Evolutionary conservation across 371 early-diverging fungal species (phyloP).

Genomic region (Mucor racemosus): DNA sequence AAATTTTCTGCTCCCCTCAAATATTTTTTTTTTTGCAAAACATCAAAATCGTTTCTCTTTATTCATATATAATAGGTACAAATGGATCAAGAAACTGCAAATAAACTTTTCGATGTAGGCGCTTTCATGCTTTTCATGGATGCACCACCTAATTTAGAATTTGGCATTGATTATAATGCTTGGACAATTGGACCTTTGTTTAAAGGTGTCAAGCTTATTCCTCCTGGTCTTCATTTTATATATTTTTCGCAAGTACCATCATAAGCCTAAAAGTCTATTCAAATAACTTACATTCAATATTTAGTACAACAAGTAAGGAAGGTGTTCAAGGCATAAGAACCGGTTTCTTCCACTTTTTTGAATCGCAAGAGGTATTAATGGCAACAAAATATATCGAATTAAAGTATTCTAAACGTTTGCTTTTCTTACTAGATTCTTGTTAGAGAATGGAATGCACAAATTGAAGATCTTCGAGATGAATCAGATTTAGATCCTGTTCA

Average conservation of each 20-base stretch:
- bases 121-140: constrained; percentile 82
- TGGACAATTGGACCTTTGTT: constrained; percentile 93
- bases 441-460: constrained; percentile 68
- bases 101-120: constrained; percentile 74
- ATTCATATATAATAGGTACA: not conserved
- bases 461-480: constrained; percentile 62
- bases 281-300: not conserved
- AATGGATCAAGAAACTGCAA: constrained; percentile 83
- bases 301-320: constrained; percentile 57
- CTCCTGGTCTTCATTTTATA: constrained; percentile 93
- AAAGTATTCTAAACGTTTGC: not conserved
- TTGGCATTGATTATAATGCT: constrained; percentile 91
- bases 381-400: not conserved
- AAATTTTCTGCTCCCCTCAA: not conserved
- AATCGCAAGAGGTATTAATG: constrained; percentile 60
- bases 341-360: constrained; percentile 80
- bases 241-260: constrained; percentile 72
- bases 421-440: constrained; percentile 59
- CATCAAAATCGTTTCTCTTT: not conserved
- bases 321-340: constrained; percentile 67
- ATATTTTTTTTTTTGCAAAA: not conserved
- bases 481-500: constrained; percentile 54
- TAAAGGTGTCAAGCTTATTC: constrained; percentile 91
- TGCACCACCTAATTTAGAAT: constrained; percentile 82
- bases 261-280: not conserved